Evolutionary conservation across 2,329 filamentous ascomycete species (phyloP), one percentile per base, ranked within the genome.

Genomic region (Diaporthe nobilis): DNA sequence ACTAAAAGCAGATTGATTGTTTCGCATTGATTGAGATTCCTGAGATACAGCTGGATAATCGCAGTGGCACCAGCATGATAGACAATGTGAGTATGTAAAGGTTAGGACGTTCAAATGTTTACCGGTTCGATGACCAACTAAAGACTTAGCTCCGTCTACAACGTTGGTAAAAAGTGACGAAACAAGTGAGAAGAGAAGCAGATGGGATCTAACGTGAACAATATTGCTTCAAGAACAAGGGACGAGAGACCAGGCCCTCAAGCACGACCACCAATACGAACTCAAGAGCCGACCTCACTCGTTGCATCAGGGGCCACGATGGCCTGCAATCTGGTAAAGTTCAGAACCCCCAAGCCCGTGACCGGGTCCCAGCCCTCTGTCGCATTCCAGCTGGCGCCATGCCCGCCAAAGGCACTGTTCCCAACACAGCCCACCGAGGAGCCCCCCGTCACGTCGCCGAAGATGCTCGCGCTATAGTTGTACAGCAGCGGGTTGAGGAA

Each of bases 401-500:
- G 28, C 17, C 17, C 17, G 2, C 55, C 28, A 34, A 67, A 75
- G 1, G 39, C 73, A 10, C 28, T 49, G 2, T 68, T 72, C 10
- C 68, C 68, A 7, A 34, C 55, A 71, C 82, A 83, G 6, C 82
- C 82, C 0, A 60, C 44, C 37, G 79, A 77, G 2, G 73, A 65
- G 0, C 82, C 82, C 2, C 31, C 28, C 1, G 79, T 80, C 17
- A 84, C 80, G 57, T 84, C 82, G 1, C 74, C 81, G 17, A 82
- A 79, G 0, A 78, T 80, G 0, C 75, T 78, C 10, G 79, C 75
- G 34, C 80, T 75, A 17, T 34, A 10, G 28, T 79, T 80, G 78
- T 85, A 86, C 57, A 85, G 78, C 80, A 81, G 84, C 0, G 86
- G 86, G 74, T 88, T 88, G 4, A 88, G 79, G 75, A 88, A 88